A percentile compares a stretch with the other conserved stretches of the same genome.
phyloP scores from a whole-genome alignment of 2,329 filamentous ascomycete species.

The Fusarium sp. region DNA sequence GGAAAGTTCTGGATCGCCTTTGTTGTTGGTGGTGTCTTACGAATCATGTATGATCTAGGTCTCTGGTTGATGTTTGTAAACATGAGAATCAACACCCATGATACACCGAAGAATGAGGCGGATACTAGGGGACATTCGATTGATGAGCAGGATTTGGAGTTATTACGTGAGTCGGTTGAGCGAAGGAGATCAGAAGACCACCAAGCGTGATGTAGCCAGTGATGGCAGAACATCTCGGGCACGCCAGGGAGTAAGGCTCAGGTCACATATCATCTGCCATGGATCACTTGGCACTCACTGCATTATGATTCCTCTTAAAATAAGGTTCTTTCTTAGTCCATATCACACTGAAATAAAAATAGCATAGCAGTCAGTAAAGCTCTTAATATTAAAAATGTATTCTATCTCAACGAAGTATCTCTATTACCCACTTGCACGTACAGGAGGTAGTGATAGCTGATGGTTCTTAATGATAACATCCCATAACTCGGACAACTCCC shows the following conservation, averaged over 20 bases:
- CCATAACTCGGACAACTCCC: constrained; percentile 3
- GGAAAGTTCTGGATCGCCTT: constrained; percentile 73
- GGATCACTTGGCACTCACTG: too few species aligned
- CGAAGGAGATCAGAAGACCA: constrained; percentile 16
- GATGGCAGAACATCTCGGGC: too few species aligned
- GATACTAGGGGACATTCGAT: not conserved
- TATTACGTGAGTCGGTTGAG: constrained; percentile 7
- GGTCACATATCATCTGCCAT: too few species aligned
- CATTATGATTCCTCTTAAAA: too few species aligned
- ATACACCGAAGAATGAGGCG: constrained; percentile 39
- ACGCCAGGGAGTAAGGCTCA: too few species aligned
- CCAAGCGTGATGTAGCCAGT: not conserved
- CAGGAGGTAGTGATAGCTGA: not conserved
- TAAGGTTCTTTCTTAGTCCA: too few species aligned
- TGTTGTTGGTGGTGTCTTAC: constrained; percentile 65
- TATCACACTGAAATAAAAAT: too few species aligned
- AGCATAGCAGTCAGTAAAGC: too few species aligned
- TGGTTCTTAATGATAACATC: constrained; percentile 1
- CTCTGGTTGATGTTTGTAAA: constrained; percentile 71
- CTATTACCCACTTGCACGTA: not conserved
- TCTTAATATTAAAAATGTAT: not conserved
- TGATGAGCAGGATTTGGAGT: constrained; percentile 34
- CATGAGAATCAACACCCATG: constrained; percentile 64
- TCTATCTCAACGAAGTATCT: not conserved
- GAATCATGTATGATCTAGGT: constrained; percentile 69